phyloP scores from a whole-genome alignment of 331 rosid species.

The Malus hybrid region DNA sequence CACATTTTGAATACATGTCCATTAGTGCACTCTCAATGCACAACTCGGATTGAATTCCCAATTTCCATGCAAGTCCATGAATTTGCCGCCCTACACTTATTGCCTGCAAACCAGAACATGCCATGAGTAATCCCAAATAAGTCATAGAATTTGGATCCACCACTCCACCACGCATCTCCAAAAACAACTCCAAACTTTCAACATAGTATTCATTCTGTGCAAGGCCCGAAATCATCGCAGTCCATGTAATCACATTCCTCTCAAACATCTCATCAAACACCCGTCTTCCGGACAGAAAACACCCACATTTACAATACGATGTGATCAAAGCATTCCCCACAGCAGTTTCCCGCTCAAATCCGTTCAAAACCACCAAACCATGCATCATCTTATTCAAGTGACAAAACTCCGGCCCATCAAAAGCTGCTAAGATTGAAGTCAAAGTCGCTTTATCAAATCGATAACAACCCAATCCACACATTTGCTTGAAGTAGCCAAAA shows the following conservation, averaged over 20 bases:
- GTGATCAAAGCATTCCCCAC: slow-evolving; percentile 87
- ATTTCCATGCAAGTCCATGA: slow-evolving; percentile 70
- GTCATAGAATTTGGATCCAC: slow-evolving; percentile 75
- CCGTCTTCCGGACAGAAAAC: slow-evolving; percentile 45
- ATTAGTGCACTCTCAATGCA: slow-evolving; percentile 81
- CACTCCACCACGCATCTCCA: slow-evolving; percentile 42
- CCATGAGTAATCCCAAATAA: slow-evolving; percentile 67
- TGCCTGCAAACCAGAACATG: slow-evolving; percentile 80
- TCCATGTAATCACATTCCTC: slow-evolving; percentile 86
- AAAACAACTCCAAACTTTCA: slow-evolving; percentile 47
- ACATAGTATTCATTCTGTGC: slow-evolving; percentile 47
- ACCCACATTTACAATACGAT: slow-evolving; percentile 57
- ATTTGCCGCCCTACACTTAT: slow-evolving; percentile 56
- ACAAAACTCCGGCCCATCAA: slow-evolving; percentile 43
- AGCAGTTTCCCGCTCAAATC: slow-evolving; percentile 48
- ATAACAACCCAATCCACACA: slow-evolving; percentile 28
- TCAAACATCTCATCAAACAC: slow-evolving; percentile 72
- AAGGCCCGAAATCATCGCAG: slow-evolving; percentile 82
- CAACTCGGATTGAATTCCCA: slow-evolving; percentile 69
- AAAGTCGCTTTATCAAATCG: slow-evolving; percentile 63
- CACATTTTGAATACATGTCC: slow-evolving; percentile 91
- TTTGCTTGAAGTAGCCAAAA: slow-evolving; percentile 41
- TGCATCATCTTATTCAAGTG: slow-evolving; percentile 49
- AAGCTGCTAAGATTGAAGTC: slow-evolving; percentile 64
- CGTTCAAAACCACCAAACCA: slow-evolving; percentile 54